Conservation (phyloP, 2,329 filamentous ascomycete species). For the Chaetomium olivaceum region DNA sequence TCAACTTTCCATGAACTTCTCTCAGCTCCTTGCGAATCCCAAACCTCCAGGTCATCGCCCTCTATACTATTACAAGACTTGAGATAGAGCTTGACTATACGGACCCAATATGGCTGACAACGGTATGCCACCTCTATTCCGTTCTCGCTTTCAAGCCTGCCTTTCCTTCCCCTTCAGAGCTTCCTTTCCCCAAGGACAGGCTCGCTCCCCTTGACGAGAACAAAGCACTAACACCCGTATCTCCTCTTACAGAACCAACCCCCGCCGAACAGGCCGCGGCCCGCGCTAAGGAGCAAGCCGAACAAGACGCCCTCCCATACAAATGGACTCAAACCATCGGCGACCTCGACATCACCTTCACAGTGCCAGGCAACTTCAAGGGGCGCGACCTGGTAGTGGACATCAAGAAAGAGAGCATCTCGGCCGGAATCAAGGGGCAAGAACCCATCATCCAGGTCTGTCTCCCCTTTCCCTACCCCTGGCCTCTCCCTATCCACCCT, state of each 20-base stretch:
- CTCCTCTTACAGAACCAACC: constrained; percentile 47
- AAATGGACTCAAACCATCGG: constrained; percentile 94
- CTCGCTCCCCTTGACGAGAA: background rate
- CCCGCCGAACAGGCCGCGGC: constrained; percentile 60
- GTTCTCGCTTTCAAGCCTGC: constrained; percentile 8
- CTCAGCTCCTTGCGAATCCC: constrained; percentile 3
- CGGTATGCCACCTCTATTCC: constrained; percentile 32
- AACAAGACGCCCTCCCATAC: constrained; percentile 91
- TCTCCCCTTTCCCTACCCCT: constrained; percentile 46
- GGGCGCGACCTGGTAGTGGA: constrained; percentile 80
- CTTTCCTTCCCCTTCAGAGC: background rate
- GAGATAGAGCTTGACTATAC: background rate
- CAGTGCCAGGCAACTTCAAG: constrained; percentile 80
- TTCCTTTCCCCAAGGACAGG: background rate
- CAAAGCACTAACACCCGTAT: constrained; percentile 28
- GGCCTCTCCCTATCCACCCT: constrained; percentile 44
- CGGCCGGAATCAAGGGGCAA: constrained; percentile 85
- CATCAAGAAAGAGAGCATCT: constrained; percentile 75
- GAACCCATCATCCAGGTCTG: constrained; percentile 77
- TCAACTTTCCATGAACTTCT: constrained; percentile 29
- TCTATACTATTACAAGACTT: background rate
- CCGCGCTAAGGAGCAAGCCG: constrained; percentile 72
- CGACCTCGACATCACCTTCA: constrained; percentile 78
- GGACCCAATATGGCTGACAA: constrained; percentile 45
- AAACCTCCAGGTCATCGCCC: background rate